These are phyloP conservation scores for Daldinia eschscholtzii DNA, from an alignment of 2,329 filamentous ascomycete species.

Conservation along the genomic window DNA sequence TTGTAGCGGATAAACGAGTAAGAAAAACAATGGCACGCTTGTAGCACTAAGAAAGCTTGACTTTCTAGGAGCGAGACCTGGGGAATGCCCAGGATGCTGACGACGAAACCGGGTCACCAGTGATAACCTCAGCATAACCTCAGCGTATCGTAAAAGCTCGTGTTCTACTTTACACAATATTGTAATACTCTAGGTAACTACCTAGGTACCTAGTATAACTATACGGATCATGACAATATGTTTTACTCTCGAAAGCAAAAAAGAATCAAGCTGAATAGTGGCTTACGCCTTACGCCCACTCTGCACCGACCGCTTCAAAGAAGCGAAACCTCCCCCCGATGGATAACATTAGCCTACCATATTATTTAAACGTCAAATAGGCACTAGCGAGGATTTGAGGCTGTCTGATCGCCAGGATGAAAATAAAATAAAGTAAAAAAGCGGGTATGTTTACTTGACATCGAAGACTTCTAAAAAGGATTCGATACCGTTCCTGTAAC, in stretches of 20 bases:
- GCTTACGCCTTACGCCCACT: not conserved
- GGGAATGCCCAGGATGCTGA: constrained; percentile 42
- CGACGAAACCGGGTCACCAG: constrained; percentile 16
- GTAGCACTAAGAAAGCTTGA: not conserved
- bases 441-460: constrained; percentile 13
- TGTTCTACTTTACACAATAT: constrained; percentile 9
- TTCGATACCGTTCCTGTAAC: constrained; percentile 24
- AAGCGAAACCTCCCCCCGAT: not conserved
- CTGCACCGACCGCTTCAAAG: constrained; percentile 3
- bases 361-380: constrained; percentile 8
- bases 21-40: constrained; percentile 5
- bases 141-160: not conserved
- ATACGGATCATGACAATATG: not conserved
- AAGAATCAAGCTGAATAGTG: not conserved
- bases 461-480: constrained; percentile 17
- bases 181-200: constrained; percentile 3
- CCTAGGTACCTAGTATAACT: not conserved
- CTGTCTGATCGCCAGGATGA: constrained; percentile 7
- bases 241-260: not conserved
- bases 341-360: constrained; percentile 1
- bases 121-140: constrained; percentile 13
- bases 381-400: constrained; percentile 3
- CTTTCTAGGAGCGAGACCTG: constrained; percentile 29
- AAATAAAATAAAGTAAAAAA: constrained; percentile 12
- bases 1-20: constrained; percentile 10